phyloP scores from a whole-genome alignment of 306 rosid species.

The Sicyos baderoa region DNA sequence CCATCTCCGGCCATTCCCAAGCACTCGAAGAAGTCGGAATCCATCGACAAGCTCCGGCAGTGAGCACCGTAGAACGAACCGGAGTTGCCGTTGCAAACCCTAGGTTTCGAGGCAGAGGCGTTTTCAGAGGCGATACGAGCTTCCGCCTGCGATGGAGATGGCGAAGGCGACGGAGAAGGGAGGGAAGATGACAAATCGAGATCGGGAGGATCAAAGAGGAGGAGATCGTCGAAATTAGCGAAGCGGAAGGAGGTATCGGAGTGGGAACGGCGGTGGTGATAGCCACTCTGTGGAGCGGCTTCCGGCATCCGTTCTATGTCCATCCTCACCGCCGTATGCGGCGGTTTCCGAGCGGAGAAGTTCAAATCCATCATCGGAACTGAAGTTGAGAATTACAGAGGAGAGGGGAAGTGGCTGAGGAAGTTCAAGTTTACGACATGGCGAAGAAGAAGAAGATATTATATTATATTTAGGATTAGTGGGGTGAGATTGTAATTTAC shows the following conservation, averaged over 20 bases:
- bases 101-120: conserved; percentile 32
- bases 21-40: conserved; percentile 79
- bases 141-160: neutral
- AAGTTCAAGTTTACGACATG: neutral
- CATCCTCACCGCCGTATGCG: conserved; percentile 31
- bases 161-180: conserved; percentile 36
- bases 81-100: conserved; percentile 13
- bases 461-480: no score
- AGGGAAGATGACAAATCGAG: conserved; percentile 66
- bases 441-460: conserved; percentile 6
- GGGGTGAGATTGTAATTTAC: conserved; percentile 3
- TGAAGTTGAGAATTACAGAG: neutral
- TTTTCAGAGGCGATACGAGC: conserved; percentile 49
- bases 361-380: conserved; percentile 33
- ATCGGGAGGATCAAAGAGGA: conserved; percentile 83
- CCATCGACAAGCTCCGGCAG: conserved; percentile 74
- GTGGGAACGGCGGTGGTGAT: conserved; percentile 86
- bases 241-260: conserved; percentile 81
- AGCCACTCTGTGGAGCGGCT: conserved; percentile 49
- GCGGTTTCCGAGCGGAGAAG: conserved; percentile 33
- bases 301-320: conserved; percentile 74
- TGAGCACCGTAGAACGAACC: conserved; percentile 28
- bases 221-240: conserved; percentile 76
- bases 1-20: conserved; percentile 34
- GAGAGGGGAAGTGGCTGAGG: neutral